phyloP scores from a whole-genome alignment of 176 grass and related monocot genomes.

The Avena sativa region DNA sequence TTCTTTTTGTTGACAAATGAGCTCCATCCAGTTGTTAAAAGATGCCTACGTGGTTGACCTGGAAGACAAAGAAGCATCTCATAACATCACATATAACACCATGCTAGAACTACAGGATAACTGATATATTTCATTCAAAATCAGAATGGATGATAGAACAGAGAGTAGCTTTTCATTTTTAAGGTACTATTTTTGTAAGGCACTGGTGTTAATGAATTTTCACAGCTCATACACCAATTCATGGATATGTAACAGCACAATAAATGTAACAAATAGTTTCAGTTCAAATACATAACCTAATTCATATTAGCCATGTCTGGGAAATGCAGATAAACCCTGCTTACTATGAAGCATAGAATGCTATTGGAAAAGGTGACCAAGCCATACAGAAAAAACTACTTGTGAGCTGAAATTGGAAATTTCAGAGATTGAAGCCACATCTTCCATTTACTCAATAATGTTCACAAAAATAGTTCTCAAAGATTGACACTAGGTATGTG shows the following conservation, averaged over 20 bases:
- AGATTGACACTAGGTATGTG: not conserved
- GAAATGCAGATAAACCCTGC: not conserved
- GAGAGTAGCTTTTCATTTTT: not conserved
- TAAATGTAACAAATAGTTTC: not conserved
- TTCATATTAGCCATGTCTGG: not conserved
- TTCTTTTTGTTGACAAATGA: slow-evolving; percentile 99
- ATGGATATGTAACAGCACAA: not conserved
- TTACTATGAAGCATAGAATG: not conserved
- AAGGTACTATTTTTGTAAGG: not conserved
- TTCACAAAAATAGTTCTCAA: slow-evolving; percentile 1
- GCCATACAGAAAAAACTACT: not conserved
- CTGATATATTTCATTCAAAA: slow-evolving; percentile 14
- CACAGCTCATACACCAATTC: not conserved
- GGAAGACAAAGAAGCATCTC: slow-evolving; percentile 38
- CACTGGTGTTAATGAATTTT: not conserved
- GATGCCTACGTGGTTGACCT: slow-evolving; percentile 99
- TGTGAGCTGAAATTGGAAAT: not conserved
- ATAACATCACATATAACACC: slow-evolving; percentile 1
- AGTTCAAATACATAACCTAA: slow-evolving; percentile 1
- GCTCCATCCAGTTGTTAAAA: slow-evolving; percentile 99
- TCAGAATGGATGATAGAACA: slow-evolving; percentile 11
- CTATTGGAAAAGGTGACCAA: not conserved
- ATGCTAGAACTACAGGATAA: slow-evolving; percentile 25
- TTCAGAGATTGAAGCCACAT: slow-evolving; percentile 13
- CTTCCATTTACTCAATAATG: slow-evolving; percentile 10